Percentiles rank a stretch among this genome's conserved stretches.
Conservation (phyloP, 2,329 filamentous ascomycete genomes). For the Elsinoe arachidis region DNA sequence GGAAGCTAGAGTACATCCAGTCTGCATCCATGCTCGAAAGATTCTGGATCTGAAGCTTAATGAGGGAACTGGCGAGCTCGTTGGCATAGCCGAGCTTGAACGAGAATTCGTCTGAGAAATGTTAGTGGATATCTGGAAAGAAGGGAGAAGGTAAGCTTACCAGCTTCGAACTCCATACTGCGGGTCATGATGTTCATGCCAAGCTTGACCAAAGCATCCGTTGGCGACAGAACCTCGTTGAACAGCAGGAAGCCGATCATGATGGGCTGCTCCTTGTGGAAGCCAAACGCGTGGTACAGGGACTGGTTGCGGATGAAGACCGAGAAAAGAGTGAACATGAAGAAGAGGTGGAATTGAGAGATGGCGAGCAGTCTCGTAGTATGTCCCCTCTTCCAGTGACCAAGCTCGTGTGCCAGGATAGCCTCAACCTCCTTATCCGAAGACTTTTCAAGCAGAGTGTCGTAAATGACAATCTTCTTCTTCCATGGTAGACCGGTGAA, state of each 20-base stretch:
- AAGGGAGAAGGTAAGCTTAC: conserved; percentile 32
- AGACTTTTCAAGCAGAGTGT: conserved; percentile 94
- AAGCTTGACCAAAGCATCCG: conserved; percentile 90
- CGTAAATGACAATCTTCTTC: conserved; percentile 99
- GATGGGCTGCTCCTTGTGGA: conserved; percentile 72
- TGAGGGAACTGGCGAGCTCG: conserved; percentile 76
- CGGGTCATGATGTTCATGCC: conserved; percentile 93
- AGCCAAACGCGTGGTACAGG: conserved; percentile 85
- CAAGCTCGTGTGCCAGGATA: conserved; percentile 88
- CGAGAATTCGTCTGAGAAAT: conserved; percentile 63
- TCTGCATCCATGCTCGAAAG: conserved; percentile 98
- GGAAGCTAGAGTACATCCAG: conserved; percentile 96
- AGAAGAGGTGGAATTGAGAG: conserved; percentile 78
- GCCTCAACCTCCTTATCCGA: conserved; percentile 86
- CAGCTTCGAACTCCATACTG: conserved; percentile 92
- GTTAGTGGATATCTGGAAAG: conserved; percentile 1
- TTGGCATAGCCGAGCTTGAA: conserved; percentile 71
- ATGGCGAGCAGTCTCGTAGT: conserved; percentile 87
- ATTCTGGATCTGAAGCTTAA: conserved; percentile 98
- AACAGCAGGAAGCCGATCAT: conserved; percentile 97
- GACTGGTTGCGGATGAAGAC: conserved; percentile 95
- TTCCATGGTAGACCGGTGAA: conserved; percentile 98
- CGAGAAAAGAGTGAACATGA: conserved; percentile 92
- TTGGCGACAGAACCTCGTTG: conserved; percentile 88
- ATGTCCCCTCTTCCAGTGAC: conserved; percentile 94